Conservation (phyloP, 2,329 filamentous ascomycete species). For the Aspergillus brasiliensis region DNA sequence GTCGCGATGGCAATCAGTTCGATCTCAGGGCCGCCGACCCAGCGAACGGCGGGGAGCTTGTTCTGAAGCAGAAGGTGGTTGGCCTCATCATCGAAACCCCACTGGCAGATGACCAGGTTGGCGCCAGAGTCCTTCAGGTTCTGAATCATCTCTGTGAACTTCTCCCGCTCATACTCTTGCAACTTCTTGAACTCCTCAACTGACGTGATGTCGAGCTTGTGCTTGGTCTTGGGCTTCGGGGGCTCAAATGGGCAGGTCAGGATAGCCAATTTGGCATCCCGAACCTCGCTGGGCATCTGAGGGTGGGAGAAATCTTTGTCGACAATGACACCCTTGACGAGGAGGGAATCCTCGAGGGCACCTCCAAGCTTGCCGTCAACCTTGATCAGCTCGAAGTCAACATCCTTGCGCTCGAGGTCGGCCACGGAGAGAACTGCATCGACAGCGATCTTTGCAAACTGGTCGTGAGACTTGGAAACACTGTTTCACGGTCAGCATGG, state of each 20-base stretch:
- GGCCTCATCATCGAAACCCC: constrained; percentile 98
- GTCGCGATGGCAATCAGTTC: constrained; percentile 98
- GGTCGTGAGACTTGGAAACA: constrained; percentile 97
- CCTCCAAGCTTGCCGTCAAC: constrained; percentile 98
- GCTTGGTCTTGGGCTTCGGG: constrained; percentile 99
- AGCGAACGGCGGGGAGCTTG: constrained; percentile 90
- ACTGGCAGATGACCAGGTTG: constrained; percentile 97
- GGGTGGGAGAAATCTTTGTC: constrained; percentile 99
- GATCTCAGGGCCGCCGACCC: constrained; percentile 97
- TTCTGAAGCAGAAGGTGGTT: constrained; percentile 97
- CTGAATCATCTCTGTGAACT: constrained; percentile 98
- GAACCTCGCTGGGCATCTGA: constrained; percentile 96
- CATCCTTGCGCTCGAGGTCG: constrained; percentile 92
- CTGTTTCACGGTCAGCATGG: constrained; percentile 33
- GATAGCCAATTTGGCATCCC: constrained; percentile 95
- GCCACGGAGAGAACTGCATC: constrained; percentile 96
- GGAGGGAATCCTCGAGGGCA: constrained; percentile 84
- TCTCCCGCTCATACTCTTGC: constrained; percentile 91
- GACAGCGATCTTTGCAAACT: constrained; percentile 95
- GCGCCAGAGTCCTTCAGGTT: constrained; percentile 97
- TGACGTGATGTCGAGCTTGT: constrained; percentile 95
- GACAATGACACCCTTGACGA: constrained; percentile 97
- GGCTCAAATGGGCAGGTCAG: constrained; percentile 98
- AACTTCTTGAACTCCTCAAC: constrained; percentile 99
- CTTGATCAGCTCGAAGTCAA: constrained; percentile 99